Evolutionary conservation across 225 moss, liverwort and hornwort genomes (phyloP).

Genomic region (Thuidium tamariscinum): DNA sequence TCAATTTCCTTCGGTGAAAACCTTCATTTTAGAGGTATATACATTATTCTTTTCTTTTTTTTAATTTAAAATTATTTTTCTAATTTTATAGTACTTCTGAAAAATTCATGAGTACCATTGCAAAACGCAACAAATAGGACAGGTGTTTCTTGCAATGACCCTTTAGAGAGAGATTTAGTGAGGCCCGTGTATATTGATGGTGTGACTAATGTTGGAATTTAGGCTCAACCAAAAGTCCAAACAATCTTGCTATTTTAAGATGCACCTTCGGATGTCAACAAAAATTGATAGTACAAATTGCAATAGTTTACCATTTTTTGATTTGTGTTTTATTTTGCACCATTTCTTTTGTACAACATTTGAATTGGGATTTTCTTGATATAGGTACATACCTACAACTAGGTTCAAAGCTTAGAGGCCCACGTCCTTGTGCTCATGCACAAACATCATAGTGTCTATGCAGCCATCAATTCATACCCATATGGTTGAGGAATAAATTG

Average conservation of each 20-base stretch:
- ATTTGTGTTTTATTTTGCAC: neutral
- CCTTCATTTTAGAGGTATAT: no score
- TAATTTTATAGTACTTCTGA: no score
- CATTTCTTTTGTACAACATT: neutral
- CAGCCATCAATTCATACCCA: neutral
- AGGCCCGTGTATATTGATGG: accelerated
- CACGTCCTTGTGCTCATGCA: no score
- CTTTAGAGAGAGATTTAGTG: accelerated
- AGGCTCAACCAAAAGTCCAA: neutral
- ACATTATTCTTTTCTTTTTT: no score
- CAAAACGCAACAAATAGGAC: no score
- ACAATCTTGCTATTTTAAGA: neutral
- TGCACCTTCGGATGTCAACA: neutral
- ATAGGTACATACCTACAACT: no score
- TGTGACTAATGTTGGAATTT: accelerated
- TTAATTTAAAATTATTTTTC: no score
- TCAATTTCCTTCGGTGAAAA: no score
- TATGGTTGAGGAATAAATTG: accelerated
- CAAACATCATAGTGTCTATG: no score
- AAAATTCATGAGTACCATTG: no score
- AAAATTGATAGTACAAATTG: neutral
- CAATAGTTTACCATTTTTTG: accelerated
- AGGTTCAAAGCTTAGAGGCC: no score
- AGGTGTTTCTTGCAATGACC: no score
- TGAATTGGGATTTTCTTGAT: neutral